Evolutionary conservation across 306 rosid species (phyloP).

Genomic region (Malus sieversii): DNA sequence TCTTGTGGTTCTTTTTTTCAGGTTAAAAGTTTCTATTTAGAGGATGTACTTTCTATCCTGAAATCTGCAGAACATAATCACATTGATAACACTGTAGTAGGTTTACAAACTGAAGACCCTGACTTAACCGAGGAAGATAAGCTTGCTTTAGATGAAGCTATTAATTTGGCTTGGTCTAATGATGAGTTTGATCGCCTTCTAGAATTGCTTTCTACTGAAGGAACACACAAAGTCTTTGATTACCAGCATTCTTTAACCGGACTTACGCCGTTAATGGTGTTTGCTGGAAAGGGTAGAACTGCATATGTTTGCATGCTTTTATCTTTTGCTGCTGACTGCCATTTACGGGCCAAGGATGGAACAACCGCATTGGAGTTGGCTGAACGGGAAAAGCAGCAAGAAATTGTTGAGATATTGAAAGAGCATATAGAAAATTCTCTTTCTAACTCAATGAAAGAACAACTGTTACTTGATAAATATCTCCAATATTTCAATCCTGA

Average conservation of each 20-base stretch:
- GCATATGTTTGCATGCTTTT: constrained; percentile 74
- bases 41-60: constrained; percentile 73
- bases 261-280: constrained; percentile 74
- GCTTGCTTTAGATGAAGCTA: constrained; percentile 74
- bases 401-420: constrained; percentile 52
- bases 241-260: constrained; percentile 81
- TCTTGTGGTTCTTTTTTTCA: constrained; percentile 32
- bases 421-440: constrained; percentile 37
- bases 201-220: constrained; percentile 63
- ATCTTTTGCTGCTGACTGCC: constrained; percentile 71
- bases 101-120: constrained; percentile 20
- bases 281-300: constrained; percentile 85
- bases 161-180: constrained; percentile 70
- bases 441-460: constrained; percentile 43
- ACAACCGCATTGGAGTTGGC: constrained; percentile 64
- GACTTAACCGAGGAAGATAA: constrained; percentile 56
- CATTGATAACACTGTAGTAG: constrained; percentile 29
- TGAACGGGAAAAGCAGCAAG: constrained; percentile 47
- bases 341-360: constrained; percentile 61
- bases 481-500: constrained; percentile 52
- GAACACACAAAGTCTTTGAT: constrained; percentile 40
- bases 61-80: constrained; percentile 42
- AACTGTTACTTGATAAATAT: constrained; percentile 48
- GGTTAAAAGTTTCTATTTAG: constrained; percentile 80
- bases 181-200: constrained; percentile 72